Evolutionary conservation across 768 basidiomycete genomes (phyloP).

Genomic region (Boletus insuetus): DNA sequence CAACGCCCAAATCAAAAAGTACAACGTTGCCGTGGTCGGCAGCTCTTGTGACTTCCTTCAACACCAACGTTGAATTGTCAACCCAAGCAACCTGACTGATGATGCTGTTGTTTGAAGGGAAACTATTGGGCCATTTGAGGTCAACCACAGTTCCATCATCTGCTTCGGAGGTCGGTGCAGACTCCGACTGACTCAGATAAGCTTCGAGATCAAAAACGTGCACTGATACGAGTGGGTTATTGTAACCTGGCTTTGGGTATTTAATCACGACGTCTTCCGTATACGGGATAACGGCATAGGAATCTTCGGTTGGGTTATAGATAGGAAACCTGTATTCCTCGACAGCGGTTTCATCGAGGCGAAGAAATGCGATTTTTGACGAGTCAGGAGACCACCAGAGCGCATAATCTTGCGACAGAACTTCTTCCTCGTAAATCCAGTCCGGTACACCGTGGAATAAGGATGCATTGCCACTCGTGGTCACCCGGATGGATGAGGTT

Average conservation of each 20-base stretch:
- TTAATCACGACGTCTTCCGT: conserved; percentile 59
- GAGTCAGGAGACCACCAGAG: conserved; percentile 87
- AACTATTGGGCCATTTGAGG: conserved; percentile 64
- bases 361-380: conserved; percentile 70
- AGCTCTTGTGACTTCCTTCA: conserved; percentile 87
- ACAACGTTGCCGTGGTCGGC: conserved; percentile 80
- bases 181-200: conserved; percentile 41
- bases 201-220: conserved; percentile 76
- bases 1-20: conserved; percentile 56
- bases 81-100: conserved; percentile 88
- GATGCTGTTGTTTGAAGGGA: conserved; percentile 60
- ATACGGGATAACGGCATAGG: conserved; percentile 74
- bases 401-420: conserved; percentile 68
- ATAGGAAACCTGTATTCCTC: conserved; percentile 85
- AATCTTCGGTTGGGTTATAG: conserved; percentile 81
- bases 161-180: conserved; percentile 29
- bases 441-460: conserved; percentile 95
- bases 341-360: conserved; percentile 86
- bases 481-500: conserved; percentile 66
- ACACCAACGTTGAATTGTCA: conserved; percentile 62
- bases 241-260: conserved; percentile 89
- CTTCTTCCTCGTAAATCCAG: conserved; percentile 97
- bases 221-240: conserved; percentile 82
- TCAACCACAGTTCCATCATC: conserved; percentile 45
- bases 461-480: conserved; percentile 73